Conservation (phyloP, 2,329 filamentous ascomycete species). For the Tolypocladium inflatum region DNA sequence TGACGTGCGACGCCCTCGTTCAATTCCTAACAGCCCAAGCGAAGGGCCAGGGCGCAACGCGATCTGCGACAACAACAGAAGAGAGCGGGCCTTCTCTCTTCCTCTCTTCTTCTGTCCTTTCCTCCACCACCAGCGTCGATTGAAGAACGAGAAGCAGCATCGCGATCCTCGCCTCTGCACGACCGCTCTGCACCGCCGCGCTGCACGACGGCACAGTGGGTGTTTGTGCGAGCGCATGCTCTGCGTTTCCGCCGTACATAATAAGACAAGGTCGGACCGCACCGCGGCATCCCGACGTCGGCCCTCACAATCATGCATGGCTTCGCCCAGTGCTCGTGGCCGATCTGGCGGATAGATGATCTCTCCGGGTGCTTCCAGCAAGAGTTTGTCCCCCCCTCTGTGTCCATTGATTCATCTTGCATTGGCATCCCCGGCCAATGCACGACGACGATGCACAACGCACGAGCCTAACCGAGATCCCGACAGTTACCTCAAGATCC, state of each 20-base stretch:
- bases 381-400: conserved; percentile 46
- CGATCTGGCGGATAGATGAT: conserved; percentile 55
- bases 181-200: neutral
- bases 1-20: conserved; percentile 1
- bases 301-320: conserved; percentile 27
- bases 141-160: neutral
- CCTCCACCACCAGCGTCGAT: neutral
- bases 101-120: neutral
- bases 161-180: neutral
- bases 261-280: neutral
- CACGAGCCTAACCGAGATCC: neutral
- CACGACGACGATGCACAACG: neutral
- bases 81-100: neutral
- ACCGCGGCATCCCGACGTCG: conserved; percentile 1
- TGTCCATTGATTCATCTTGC: neutral
- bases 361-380: conserved; percentile 53
- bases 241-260: neutral
- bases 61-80: conserved; percentile 3
- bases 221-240: neutral
- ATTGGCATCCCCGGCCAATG: conserved; percentile 1
- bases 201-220: neutral
- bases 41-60: neutral
- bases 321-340: conserved; percentile 46
- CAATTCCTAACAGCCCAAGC: neutral
- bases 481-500: conserved; percentile 44